Conservation (phyloP, 495 filamentous ascomycete genomes). For the Pyrenula aspistea region DNA sequence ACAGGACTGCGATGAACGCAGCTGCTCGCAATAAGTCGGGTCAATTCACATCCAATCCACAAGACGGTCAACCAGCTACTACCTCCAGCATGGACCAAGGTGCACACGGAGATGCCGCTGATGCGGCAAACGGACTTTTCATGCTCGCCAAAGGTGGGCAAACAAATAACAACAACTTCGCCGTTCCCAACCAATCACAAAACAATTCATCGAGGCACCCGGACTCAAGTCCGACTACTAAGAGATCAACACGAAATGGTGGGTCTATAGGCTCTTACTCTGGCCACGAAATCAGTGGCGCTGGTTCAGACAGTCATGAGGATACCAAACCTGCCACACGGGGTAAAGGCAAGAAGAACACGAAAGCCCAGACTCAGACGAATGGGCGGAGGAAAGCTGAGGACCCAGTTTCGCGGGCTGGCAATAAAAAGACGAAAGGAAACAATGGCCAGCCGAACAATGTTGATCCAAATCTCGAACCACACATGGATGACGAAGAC, state of each 20-base stretch:
- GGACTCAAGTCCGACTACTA: constrained; percentile 20
- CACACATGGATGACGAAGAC: constrained; percentile 35
- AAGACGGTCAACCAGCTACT: constrained; percentile 31
- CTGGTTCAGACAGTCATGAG: constrained; percentile 59
- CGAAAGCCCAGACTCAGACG: constrained; percentile 26
- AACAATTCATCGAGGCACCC: constrained; percentile 19
- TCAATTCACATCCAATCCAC: constrained; percentile 37
- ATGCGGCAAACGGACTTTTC: constrained; percentile 90
- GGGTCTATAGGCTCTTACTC: not conserved
- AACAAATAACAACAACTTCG: constrained; percentile 37
- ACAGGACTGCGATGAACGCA: constrained; percentile 77
- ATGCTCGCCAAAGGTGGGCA: constrained; percentile 67
- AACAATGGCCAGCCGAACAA: constrained; percentile 32
- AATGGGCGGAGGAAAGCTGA: constrained; percentile 73
- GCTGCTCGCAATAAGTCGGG: constrained; percentile 46
- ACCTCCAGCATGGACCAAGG: constrained; percentile 46
- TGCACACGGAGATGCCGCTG: constrained; percentile 77
- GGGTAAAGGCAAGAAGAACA: constrained; percentile 58
- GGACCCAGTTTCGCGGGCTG: constrained; percentile 51
- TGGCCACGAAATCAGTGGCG: constrained; percentile 51
- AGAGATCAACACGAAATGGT: constrained; percentile 16
- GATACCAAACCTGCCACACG: constrained; percentile 53
- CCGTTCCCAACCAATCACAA: constrained; percentile 33
- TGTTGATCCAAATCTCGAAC: constrained; percentile 38
- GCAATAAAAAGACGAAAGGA: constrained; percentile 62